These are phyloP conservation scores for Lindgomyces ingoldianus DNA, from an alignment of 495 filamentous ascomycete species.

Conservation along the genomic window DNA sequence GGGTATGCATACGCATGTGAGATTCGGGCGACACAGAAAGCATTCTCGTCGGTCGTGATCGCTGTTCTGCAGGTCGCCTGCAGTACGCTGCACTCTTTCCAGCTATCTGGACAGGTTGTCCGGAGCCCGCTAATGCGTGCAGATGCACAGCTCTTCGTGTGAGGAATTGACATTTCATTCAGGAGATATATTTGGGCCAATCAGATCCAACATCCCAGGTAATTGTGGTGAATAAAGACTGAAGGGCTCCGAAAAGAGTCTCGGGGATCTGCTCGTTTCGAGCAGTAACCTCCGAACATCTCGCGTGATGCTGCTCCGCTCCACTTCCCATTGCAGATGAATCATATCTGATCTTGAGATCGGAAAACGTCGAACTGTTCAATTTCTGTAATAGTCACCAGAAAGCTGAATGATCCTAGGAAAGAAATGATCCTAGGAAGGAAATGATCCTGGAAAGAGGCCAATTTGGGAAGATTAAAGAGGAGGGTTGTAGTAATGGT, in stretches of 20 bases:
- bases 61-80: conserved; percentile 8
- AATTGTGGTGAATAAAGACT: conserved; percentile 18
- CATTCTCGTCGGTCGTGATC: conserved; percentile 12
- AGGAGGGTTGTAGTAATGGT: neutral
- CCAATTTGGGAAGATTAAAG: too few species aligned
- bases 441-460: neutral
- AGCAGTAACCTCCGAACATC: conserved; percentile 12
- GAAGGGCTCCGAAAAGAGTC: conserved; percentile 1
- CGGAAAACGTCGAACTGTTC: neutral
- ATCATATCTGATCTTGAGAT: conserved; percentile 25
- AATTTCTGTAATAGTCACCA: neutral
- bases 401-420: neutral
- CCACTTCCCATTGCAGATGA: neutral
- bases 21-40: conserved; percentile 26
- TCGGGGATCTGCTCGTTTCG: conserved; percentile 10
- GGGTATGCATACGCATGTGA: conserved; percentile 23
- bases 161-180: conserved; percentile 4
- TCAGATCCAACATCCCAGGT: neutral
- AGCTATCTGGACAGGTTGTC: conserved; percentile 6
- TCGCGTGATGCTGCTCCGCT: neutral
- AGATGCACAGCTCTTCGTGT: conserved; percentile 18
- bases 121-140: conserved; percentile 24
- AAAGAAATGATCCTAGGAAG: neutral
- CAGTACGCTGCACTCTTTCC: conserved; percentile 17
- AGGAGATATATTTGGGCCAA: conserved; percentile 18